Conservation (phyloP, 1,284 basidiomycete species). For the Melampsora abietis-canadensis region DNA sequence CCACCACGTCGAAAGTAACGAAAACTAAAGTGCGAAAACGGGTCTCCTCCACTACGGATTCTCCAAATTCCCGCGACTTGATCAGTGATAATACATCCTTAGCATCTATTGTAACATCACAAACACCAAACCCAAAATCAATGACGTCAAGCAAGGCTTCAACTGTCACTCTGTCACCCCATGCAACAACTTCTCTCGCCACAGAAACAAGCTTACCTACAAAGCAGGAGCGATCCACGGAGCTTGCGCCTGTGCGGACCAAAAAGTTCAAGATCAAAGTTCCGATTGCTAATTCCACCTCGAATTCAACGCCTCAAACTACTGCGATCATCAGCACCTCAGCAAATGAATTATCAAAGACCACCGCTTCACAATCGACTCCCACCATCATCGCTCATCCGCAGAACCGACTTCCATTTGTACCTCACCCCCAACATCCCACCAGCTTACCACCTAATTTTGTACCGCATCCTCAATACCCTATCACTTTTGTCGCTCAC, state of each 20-base stretch:
- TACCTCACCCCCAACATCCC: slow-evolving; percentile 4
- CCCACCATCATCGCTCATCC: too few relatives aligned
- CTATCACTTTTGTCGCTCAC: neutral
- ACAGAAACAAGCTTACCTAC: neutral
- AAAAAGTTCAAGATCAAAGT: neutral
- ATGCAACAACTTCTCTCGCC: neutral
- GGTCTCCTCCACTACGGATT: neutral
- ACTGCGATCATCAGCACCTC: neutral
- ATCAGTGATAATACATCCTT: neutral
- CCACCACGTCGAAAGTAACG: neutral
- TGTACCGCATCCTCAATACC: slow-evolving; percentile 6
- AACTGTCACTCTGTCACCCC: neutral
- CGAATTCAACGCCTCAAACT: neutral
- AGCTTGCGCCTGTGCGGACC: neutral
- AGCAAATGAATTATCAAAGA: neutral
- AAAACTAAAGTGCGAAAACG: slow-evolving; percentile 1
- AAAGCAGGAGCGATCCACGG: neutral
- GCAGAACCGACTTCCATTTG: neutral
- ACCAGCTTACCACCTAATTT: neutral
- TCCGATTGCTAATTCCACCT: neutral
- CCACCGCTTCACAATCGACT: neutral
- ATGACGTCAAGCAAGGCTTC: neutral
- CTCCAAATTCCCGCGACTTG: neutral
- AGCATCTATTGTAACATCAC: neutral
- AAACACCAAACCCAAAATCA: neutral